These are phyloP conservation scores for Chrysosporium queenslandicum DNA, from an alignment of 2,329 filamentous ascomycete species.

Conservation along the genomic window DNA sequence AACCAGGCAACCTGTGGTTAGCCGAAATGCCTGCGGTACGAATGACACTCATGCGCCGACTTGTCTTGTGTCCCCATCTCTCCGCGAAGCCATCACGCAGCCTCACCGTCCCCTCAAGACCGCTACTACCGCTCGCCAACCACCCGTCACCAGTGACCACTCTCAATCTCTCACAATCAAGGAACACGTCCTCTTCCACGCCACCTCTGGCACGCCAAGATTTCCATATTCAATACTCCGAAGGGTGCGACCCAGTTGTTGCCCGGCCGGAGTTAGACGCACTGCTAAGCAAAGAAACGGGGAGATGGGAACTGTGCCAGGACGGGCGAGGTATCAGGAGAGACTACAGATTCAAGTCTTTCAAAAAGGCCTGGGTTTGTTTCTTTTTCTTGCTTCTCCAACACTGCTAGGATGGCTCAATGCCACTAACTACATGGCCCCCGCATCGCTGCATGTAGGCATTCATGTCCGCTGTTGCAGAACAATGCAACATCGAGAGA, in stretches of 20 bases:
- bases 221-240: neutral
- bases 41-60: neutral
- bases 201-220: neutral
- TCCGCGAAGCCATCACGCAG: neutral
- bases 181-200: neutral
- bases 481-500: conserved; percentile 10
- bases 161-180: neutral
- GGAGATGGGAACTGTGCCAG: conserved; percentile 2
- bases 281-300: conserved; percentile 4
- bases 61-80: neutral
- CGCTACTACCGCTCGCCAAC: neutral
- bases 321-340: conserved; percentile 5
- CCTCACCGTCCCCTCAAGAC: neutral
- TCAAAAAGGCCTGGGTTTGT: conserved; percentile 12
- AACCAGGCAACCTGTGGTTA: neutral
- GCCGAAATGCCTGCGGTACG: neutral
- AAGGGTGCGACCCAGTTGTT: conserved; percentile 5
- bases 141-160: neutral
- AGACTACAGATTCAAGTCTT: conserved; percentile 11
- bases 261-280: conserved; percentile 5
- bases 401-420: no score
- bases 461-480: conserved; percentile 12
- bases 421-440: neutral
- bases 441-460: neutral
- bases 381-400: neutral